Evolutionary conservation across 768 basidiomycete genomes (phyloP), one percentile per base, ranked within the genome.

Genomic region (Exsudoporus frostii): DNA sequence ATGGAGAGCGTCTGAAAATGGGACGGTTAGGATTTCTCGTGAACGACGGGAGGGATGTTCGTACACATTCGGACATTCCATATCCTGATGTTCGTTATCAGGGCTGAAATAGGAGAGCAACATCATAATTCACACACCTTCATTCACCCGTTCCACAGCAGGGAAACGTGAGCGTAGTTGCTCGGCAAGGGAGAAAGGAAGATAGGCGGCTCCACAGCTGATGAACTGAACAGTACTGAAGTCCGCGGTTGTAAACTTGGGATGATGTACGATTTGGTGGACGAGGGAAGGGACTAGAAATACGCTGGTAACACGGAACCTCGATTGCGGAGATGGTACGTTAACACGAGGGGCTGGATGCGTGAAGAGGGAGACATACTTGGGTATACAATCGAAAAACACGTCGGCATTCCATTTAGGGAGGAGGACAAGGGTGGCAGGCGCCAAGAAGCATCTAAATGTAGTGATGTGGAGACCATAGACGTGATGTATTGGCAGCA

Each of bases 1-100:
- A 79, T 73, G 1, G 76, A 71, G 20, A 88, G 73, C 0, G 87
- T 88, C 85, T 88, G 54, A 33, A 33, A 47, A 39, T 7, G 2
- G 19, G 34, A 41, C 4, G 55, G 45, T 59, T 6, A 49, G 46
- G 9, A 11, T 30, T n/a, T 5, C 22, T 8, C 45, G 19, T 29
- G 20, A 36, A 8, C 32, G 39, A 45, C 7, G 30, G 43, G 34
- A 39, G 40, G 29, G n/a, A 32, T 48, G 41, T 20, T 69, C 85
- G 47, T 62, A 86, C 85, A 46, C 67, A 66, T 75, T 88, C 86
- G 0, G 85, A 86, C 78, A 87, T 80, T 20, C 88, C 88, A 58
- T 87, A 90, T 0, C 85, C 86, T 85, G 50, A 19, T 7, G 30
- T 14, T 25, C 13, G n/a, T 24, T 19, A 20, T 60, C 48, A 67